Evolutionary conservation across 306 rosid species (phyloP).

Genomic region (Pueraria montana): DNA sequence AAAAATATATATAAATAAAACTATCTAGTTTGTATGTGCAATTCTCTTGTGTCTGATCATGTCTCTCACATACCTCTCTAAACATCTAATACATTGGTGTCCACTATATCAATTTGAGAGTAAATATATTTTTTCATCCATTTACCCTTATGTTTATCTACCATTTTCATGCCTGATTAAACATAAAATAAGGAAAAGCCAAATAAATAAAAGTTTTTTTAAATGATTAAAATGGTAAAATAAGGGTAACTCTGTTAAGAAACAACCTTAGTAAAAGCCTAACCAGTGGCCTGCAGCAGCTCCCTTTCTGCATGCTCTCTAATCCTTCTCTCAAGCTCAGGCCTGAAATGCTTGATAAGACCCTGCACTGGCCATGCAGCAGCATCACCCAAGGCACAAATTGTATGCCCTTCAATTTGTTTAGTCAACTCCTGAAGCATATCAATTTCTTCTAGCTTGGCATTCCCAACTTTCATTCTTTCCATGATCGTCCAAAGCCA

Average conservation of each 20-base stretch:
- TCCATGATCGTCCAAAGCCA: slow-evolving; percentile 99
- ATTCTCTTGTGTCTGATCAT: slow-evolving; percentile 5
- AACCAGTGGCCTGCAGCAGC: slow-evolving; percentile 87
- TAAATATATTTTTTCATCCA: neutral
- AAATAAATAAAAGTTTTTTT: slow-evolving; percentile 12
- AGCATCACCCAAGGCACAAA: slow-evolving; percentile 98
- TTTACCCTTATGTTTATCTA: neutral
- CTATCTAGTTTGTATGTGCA: neutral
- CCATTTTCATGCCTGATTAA: slow-evolving; percentile 25
- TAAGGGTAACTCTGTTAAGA: slow-evolving; percentile 27
- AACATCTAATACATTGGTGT: slow-evolving; percentile 20
- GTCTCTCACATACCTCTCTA: slow-evolving; percentile 6
- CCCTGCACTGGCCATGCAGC: slow-evolving; percentile 99
- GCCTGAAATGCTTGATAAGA: slow-evolving; percentile 97
- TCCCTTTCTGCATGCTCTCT: slow-evolving; percentile 89
- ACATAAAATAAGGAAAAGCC: slow-evolving; percentile 31
- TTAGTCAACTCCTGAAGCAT: slow-evolving; percentile 99
- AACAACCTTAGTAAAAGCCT: slow-evolving; percentile 61
- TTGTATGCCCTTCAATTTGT: slow-evolving; percentile 99
- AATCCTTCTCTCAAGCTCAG: slow-evolving; percentile 98
- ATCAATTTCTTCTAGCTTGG: slow-evolving; percentile 96
- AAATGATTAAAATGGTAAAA: slow-evolving; percentile 28
- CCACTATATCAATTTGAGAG: slow-evolving; percentile 39
- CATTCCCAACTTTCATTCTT: slow-evolving; percentile 96
- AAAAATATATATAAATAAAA: neutral